Conservation (phyloP, 805 yeast genomes). For the Saccharomycopsis oosterbeekiorum region DNA sequence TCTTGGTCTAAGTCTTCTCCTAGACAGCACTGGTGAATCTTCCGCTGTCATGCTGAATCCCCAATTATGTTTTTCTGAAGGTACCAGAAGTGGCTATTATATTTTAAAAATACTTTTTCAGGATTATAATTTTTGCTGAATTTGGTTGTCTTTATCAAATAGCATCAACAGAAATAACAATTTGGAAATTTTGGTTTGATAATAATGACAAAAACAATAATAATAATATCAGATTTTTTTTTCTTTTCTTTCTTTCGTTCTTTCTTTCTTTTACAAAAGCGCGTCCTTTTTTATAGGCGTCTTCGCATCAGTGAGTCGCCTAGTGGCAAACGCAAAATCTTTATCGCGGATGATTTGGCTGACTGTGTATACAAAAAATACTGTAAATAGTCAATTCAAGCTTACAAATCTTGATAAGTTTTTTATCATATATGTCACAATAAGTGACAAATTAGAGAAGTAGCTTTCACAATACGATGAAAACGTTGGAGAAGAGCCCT, state of each 20-base stretch:
- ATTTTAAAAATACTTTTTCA: too few species aligned
- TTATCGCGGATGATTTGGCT: too few species aligned
- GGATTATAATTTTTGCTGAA: too few species aligned
- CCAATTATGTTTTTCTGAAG: not conserved
- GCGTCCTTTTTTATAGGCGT: not conserved
- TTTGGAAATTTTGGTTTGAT: not conserved
- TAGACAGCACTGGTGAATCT: not conserved
- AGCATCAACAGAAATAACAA: not conserved
- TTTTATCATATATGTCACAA: too few species aligned
- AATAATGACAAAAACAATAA: not conserved
- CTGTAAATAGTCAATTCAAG: too few species aligned
- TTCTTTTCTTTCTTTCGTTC: not conserved
- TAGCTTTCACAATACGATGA: not conserved
- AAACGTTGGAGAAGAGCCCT: not conserved
- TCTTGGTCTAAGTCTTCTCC: constrained; percentile 1
- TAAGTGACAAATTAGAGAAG: not conserved
- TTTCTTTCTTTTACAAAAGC: not conserved
- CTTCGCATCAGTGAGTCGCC: not conserved
- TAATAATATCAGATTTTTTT: not conserved
- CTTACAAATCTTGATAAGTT: not conserved
- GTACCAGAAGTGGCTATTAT: too few species aligned
- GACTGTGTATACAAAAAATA: too few species aligned
- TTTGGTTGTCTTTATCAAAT: too few species aligned
- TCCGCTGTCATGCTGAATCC: not conserved
- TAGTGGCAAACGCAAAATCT: not conserved